A percentile compares a stretch with the other conserved stretches of the same genome.
phyloP scores from a whole-genome alignment of 2,329 filamentous ascomycete genomes.

The Colletotrichum euphorbiae region DNA sequence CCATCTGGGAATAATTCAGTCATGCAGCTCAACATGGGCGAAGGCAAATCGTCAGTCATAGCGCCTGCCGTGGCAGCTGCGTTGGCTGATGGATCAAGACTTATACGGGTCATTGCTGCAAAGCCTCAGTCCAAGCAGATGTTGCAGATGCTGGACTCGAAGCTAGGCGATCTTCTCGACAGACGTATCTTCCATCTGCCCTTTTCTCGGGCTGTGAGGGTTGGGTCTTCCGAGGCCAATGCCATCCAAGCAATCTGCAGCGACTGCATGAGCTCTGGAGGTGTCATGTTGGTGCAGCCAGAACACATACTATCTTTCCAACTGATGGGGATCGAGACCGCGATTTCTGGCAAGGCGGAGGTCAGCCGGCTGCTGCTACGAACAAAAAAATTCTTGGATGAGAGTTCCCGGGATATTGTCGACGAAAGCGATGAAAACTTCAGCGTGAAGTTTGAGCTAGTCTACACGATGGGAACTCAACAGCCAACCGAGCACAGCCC shows the following conservation, averaged over 20 bases:
- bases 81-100: slow-evolving; percentile 60
- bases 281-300: slow-evolving; percentile 71
- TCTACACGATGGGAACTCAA: slow-evolving; percentile 71
- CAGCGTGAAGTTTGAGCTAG: slow-evolving; percentile 68
- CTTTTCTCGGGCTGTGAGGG: slow-evolving; percentile 63
- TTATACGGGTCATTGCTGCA: slow-evolving; percentile 70
- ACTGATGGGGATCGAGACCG: slow-evolving; percentile 67
- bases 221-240: slow-evolving; percentile 47
- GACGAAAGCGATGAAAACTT: slow-evolving; percentile 76
- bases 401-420: slow-evolving; percentile 64
- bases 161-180: slow-evolving; percentile 67
- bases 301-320: slow-evolving; percentile 74
- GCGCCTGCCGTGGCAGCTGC: slow-evolving; percentile 69
- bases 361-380: slow-evolving; percentile 51
- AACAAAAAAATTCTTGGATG: slow-evolving; percentile 59
- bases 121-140: slow-evolving; percentile 73
- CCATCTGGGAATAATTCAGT: slow-evolving; percentile 58
- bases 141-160: slow-evolving; percentile 64
- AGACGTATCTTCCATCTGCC: slow-evolving; percentile 68
- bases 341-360: slow-evolving; percentile 46
- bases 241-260: slow-evolving; percentile 53
- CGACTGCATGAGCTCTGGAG: slow-evolving; percentile 61
- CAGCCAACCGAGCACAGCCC: slow-evolving; percentile 62
- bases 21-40: slow-evolving; percentile 78
- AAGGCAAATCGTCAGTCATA: slow-evolving; percentile 78